Evolutionary conservation across 768 basidiomycete species (phyloP).

Genomic region (Auriscalpium vulgare): DNA sequence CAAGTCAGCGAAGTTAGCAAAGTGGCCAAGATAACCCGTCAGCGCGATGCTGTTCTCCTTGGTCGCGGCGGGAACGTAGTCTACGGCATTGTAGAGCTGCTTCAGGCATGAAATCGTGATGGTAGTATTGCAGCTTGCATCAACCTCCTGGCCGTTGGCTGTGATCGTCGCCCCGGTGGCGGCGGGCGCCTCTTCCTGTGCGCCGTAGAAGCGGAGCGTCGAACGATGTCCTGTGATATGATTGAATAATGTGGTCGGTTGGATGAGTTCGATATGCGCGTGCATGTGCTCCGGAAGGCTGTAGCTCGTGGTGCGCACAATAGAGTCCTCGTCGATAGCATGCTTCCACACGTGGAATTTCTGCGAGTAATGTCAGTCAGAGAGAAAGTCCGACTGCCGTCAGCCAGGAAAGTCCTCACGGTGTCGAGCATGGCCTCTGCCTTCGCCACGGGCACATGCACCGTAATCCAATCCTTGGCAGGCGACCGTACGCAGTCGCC

Average conservation of each 20-base stretch:
- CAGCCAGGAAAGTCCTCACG: slow-evolving; percentile 27
- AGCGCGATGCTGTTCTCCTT: slow-evolving; percentile 25
- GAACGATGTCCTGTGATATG: slow-evolving; percentile 36
- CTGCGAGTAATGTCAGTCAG: slow-evolving; percentile 23
- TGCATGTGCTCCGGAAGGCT: slow-evolving; percentile 54
- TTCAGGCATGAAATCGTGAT: slow-evolving; percentile 27
- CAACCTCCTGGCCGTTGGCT: slow-evolving; percentile 14
- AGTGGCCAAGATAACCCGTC: slow-evolving; percentile 28
- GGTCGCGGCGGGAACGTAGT: slow-evolving; percentile 14
- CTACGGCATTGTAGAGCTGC: slow-evolving; percentile 26
- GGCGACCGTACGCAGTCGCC: slow-evolving; percentile 35
- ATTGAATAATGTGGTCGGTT: slow-evolving; percentile 66
- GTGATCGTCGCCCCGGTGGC: not conserved
- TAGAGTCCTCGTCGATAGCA: slow-evolving; percentile 37
- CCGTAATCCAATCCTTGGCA: slow-evolving; percentile 61
- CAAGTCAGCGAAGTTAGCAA: slow-evolving; percentile 19
- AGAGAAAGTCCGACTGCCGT: not conserved
- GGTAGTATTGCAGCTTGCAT: slow-evolving; percentile 24
- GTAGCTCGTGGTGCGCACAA: slow-evolving; percentile 63
- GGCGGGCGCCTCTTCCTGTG: not conserved
- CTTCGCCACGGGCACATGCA: slow-evolving; percentile 46
- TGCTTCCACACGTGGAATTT: slow-evolving; percentile 60
- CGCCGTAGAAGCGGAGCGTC: slow-evolving; percentile 25
- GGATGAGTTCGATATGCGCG: slow-evolving; percentile 56
- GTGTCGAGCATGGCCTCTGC: slow-evolving; percentile 68